Conservation (phyloP, 805 yeast species). For the Candida succiphila region DNA sequence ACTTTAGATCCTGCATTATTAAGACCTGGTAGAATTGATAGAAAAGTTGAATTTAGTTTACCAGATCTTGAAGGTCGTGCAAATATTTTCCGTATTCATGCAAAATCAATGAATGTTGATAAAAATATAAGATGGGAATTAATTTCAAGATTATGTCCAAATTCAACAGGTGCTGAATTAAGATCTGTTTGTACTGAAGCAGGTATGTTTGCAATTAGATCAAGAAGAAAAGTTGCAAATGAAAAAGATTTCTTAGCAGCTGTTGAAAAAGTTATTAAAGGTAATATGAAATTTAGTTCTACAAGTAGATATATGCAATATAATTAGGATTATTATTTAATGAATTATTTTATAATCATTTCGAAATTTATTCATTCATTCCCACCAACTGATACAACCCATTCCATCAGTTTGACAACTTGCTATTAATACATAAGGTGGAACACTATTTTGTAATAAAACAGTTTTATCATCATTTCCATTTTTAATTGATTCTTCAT, state of each 20-base stretch:
- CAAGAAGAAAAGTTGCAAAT: constrained; percentile 95
- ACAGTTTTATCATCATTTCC: constrained; percentile 22
- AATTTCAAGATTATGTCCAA: constrained; percentile 94
- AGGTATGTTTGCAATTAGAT: constrained; percentile 98
- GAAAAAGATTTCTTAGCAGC: constrained; percentile 97
- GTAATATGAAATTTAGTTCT: constrained; percentile 94
- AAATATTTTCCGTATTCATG: constrained; percentile 92
- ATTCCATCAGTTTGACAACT: constrained; percentile 94
- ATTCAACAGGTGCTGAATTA: constrained; percentile 97
- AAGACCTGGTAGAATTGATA: constrained; percentile 98
- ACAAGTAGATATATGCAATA: constrained; percentile 99
- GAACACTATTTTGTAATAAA: constrained; percentile 33
- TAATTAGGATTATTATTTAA: constrained; percentile 37
- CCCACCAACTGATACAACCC: constrained; percentile 98
- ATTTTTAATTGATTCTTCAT: constrained; percentile 15
- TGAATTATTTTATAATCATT: neutral
- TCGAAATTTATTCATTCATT: constrained; percentile 22
- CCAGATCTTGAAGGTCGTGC: constrained; percentile 99
- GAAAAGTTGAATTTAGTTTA: constrained; percentile 93
- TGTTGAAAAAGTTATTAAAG: constrained; percentile 97
- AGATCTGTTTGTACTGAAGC: constrained; percentile 99
- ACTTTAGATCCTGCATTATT: constrained; percentile 95
- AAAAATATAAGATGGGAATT: constrained; percentile 98
- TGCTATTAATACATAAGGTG: constrained; percentile 80
- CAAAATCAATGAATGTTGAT: constrained; percentile 96